A percentile compares a stretch with the other conserved stretches of the same genome.
Evolutionary conservation across 2,329 filamentous ascomycete genomes (phyloP).

Genomic region (Fusarium sp.): DNA sequence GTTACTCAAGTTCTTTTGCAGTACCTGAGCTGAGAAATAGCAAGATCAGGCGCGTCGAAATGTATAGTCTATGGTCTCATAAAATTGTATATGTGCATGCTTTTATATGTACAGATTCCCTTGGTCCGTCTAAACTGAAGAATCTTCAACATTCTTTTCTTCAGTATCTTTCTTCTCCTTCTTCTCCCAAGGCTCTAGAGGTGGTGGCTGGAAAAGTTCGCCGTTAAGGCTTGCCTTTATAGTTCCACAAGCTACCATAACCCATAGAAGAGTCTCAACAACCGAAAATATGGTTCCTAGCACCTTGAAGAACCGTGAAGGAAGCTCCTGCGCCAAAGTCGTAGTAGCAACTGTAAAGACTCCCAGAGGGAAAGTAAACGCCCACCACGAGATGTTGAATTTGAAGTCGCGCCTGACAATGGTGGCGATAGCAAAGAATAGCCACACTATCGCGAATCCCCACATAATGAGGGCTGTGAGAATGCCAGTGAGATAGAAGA

Average conservation of each 20-base stretch:
- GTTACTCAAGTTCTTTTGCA: accelerated
- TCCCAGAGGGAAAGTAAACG: constrained; percentile 53
- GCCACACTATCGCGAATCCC: constrained; percentile 50
- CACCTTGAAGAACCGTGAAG: constrained; percentile 48
- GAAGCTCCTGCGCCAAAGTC: constrained; percentile 47
- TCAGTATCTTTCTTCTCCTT: background rate
- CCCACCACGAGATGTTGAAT: constrained; percentile 55
- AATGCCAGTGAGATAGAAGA: constrained; percentile 66
- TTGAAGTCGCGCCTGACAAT: constrained; percentile 47
- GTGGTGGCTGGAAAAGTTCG: constrained; percentile 15
- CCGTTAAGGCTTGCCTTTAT: constrained; percentile 15
- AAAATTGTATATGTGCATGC: background rate
- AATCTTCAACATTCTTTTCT: background rate
- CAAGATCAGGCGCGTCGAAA: background rate
- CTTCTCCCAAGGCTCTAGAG: constrained; percentile 6
- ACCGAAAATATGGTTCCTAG: constrained; percentile 41
- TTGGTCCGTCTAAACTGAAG: background rate
- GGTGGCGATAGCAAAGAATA: constrained; percentile 48
- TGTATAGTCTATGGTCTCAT: background rate
- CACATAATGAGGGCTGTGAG: constrained; percentile 49
- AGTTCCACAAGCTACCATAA: constrained; percentile 28
- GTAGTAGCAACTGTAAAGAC: constrained; percentile 49
- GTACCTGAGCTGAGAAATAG: background rate
- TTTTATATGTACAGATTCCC: background rate
- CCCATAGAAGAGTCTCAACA: constrained; percentile 33